These are phyloP conservation scores for Leccinellum luteum DNA, from an alignment of 768 basidiomycete species.

Conservation along the genomic window DNA sequence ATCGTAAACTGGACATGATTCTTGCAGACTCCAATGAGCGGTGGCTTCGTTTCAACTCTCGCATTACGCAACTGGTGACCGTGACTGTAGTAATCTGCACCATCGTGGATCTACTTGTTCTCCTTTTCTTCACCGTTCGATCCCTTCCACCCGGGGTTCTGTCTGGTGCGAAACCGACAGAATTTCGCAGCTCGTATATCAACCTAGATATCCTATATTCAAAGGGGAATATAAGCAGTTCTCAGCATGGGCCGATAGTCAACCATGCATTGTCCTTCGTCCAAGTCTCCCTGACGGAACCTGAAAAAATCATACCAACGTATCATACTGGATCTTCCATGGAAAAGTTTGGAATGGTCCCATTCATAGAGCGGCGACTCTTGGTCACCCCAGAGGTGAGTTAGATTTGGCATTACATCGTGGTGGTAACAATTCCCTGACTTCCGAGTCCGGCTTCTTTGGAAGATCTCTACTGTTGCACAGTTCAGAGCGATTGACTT, in stretches of 20 bases:
- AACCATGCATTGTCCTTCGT: background rate
- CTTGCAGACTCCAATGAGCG: background rate
- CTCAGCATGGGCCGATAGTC: background rate
- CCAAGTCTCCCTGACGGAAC: background rate
- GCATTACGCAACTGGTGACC: background rate
- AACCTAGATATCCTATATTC: background rate
- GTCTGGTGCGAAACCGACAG: background rate
- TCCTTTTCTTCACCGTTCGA: background rate
- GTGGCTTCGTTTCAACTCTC: background rate
- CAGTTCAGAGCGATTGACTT: slow-evolving; percentile 5
- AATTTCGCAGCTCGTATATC: background rate
- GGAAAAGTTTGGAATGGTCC: background rate
- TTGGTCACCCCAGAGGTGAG: background rate
- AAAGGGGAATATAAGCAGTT: background rate
- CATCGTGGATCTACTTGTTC: background rate
- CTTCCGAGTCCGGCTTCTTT: no score
- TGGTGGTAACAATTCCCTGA: background rate
- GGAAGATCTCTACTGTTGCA: slow-evolving; percentile 1
- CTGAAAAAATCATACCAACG: background rate
- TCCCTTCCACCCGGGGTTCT: background rate
- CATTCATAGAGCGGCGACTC: background rate
- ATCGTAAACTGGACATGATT: background rate
- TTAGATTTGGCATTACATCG: no score
- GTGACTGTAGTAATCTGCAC: background rate
- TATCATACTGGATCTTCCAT: background rate